phyloP scores from a whole-genome alignment of 257 asterid genomes.

The Salvia rosmarinus region DNA sequence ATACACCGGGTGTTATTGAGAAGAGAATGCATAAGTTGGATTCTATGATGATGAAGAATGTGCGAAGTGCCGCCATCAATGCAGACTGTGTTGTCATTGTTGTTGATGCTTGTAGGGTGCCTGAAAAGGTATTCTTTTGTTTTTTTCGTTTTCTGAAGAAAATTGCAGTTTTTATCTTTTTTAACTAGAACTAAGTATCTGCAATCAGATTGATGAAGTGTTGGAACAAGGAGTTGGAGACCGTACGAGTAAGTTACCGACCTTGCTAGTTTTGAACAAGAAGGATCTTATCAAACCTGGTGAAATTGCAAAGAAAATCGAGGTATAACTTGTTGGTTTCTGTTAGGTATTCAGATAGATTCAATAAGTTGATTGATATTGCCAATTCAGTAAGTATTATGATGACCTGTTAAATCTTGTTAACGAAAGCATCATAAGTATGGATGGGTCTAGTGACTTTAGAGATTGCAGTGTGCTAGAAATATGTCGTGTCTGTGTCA shows the following conservation, averaged over 20 bases:
- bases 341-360: slow-evolving; percentile 5
- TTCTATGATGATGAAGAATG: slow-evolving; percentile 96
- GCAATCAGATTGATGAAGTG: slow-evolving; percentile 75
- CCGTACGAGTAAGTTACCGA: slow-evolving; percentile 63
- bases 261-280: slow-evolving; percentile 86
- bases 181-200: slow-evolving; percentile 16
- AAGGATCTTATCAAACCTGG: slow-evolving; percentile 96
- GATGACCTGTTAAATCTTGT: neutral
- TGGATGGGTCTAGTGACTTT: slow-evolving; percentile 15
- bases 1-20: slow-evolving; percentile 97
- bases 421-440: neutral
- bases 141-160: slow-evolving; percentile 1
- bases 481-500: neutral
- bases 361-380: neutral
- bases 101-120: slow-evolving; percentile 82
- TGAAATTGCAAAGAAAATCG: slow-evolving; percentile 93
- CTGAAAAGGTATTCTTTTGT: slow-evolving; percentile 69
- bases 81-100: slow-evolving; percentile 93
- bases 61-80: slow-evolving; percentile 80
- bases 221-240: slow-evolving; percentile 78
- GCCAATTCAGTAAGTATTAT: neutral
- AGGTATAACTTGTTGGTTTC: slow-evolving; percentile 47
- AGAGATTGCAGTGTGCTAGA: neutral
- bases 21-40: slow-evolving; percentile 96
- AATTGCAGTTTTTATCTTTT: slow-evolving; percentile 7